Evolutionary conservation across 1,139 yeast species (phyloP).

Genomic region (Sugiyamaella novakii): DNA sequence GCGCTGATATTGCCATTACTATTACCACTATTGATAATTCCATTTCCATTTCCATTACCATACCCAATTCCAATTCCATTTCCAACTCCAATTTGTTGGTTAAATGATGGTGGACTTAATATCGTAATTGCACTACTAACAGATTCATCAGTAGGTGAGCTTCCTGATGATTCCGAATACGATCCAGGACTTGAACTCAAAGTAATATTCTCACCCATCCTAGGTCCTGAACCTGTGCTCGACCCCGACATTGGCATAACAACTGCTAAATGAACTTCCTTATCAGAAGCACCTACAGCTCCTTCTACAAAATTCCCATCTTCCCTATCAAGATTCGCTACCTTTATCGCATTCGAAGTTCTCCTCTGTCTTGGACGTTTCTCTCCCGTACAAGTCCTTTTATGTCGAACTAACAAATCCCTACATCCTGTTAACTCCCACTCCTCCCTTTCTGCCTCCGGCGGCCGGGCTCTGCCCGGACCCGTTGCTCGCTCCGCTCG

Average conservation of each 20-base stretch:
- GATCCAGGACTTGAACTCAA: constrained; percentile 12
- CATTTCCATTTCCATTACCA: neutral
- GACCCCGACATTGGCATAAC: neutral
- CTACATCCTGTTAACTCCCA: constrained; percentile 5
- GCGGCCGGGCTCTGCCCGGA: constrained; percentile 14
- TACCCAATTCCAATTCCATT: neutral
- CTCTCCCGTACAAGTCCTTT: constrained; percentile 11
- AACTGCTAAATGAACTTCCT: too few species aligned
- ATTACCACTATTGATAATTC: too few species aligned
- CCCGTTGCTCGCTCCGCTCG: constrained; percentile 10
- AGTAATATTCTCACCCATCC: neutral
- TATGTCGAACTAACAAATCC: constrained; percentile 13
- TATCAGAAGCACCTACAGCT: too few species aligned
- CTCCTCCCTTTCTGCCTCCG: neutral
- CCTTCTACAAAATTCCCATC: too few species aligned
- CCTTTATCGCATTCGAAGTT: constrained; percentile 11
- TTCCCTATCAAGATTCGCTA: neutral
- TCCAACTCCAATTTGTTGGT: neutral
- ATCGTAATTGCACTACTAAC: neutral
- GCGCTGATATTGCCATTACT: neutral
- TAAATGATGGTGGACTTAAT: constrained; percentile 5
- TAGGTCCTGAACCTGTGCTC: too few species aligned
- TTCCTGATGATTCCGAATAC: constrained; percentile 10
- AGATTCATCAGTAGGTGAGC: constrained; percentile 7
- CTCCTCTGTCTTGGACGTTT: constrained; percentile 10